Evolutionary conservation across 2,329 filamentous ascomycete genomes (phyloP), one percentile per base, ranked within the genome.

Genomic region (Epichloe brachyelytri): DNA sequence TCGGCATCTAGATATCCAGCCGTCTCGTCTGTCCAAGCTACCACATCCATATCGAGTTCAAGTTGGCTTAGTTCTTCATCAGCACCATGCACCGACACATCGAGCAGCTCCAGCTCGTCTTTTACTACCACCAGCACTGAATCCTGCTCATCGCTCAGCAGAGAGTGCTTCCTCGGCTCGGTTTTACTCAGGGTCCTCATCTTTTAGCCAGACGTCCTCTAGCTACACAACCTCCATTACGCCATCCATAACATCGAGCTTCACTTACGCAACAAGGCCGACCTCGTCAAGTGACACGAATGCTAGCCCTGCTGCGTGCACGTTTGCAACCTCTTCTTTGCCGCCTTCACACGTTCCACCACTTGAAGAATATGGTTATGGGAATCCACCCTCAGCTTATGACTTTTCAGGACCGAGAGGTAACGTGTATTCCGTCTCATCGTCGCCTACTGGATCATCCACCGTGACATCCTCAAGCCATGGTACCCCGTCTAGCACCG

Each of bases 361-460:
- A 7, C 48, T 55, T 20, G 48, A 51, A 39, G 51, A 50, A 20
- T 56, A 56, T 47, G 44, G 48, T 12, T 53, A 56, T 19, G 39
- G 48, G 19, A 51, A 33, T 8, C 46, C 33, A 14, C 45, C 50
- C 19, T 48, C 51, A 14, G 50, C 39, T 8, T 54, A 55, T 14
- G 46, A 8, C n/a, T 43, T 33, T 40, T 34, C 43, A 2, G 39
- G 38, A 19, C 19, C 15, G 39, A 5, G 14, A 19, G 19, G n/a
- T 14, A n/a, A n/a, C 12, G 44, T 22, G 20, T 17, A 14, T 37
- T 20, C 33, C 20, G 19, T 17, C 36, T 17, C 41, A 14, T 22
- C 19, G 14, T 33, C 43, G 17, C 22, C 33, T 26, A 43, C 15
- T 7, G 17, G 1, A 20, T 30, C 48, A 14, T 15, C n/a, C 11